Base-by-base conservation (phyloP, 2,329 filamentous ascomycete genomes). In the Albophoma yamanashiensis region DNA sequence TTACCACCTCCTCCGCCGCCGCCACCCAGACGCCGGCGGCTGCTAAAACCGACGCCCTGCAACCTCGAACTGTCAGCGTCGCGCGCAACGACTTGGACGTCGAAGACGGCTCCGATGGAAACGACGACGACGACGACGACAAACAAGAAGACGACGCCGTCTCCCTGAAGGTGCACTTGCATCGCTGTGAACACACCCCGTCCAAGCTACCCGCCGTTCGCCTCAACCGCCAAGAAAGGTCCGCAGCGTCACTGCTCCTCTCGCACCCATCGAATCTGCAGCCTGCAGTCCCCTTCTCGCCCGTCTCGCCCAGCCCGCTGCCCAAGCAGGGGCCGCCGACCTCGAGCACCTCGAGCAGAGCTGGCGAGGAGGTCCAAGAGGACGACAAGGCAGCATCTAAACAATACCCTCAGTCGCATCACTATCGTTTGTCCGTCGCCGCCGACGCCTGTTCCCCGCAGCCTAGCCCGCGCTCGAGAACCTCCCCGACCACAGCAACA, bases 221-320 rank as follows among this genome's bases (percentile, higher is more conserved):
- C 61, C 81, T 81, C 64, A 80, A 83, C 70, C 72, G 78, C 59
- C 72, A 72, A 60, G 74, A 61, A 62, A 66, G 57, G 55, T 62
- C 65, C 60, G 59, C 67, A 63, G 61, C 62, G 63, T 65, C 64
- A 62, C 63, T 65, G 58, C 57, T 55, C 60, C 59, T 63, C 61
- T 62, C 62, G 52, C 60, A 63, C 56, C 62, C 27, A 25, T 45
- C 43, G 55, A 38, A 22, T 39, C 55, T 42, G 47, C 59, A 40
- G 55, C 56, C 55, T 55, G 39, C 57, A 36, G 36, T n/a, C 20
- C 40, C 42, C 60, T 45, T 52, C 59, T 64, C 70, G 60, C 62
- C 64, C 64, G 59, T 65, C 65, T 68, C 67, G 64, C 65, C 69
- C 62, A 68, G 69, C 65, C 65, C 67, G 58, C 64, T 60, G 58